These are phyloP conservation scores for Eurotiales sp. DNA, from an alignment of 2,329 filamentous ascomycete genomes.

Conservation along the genomic window DNA sequence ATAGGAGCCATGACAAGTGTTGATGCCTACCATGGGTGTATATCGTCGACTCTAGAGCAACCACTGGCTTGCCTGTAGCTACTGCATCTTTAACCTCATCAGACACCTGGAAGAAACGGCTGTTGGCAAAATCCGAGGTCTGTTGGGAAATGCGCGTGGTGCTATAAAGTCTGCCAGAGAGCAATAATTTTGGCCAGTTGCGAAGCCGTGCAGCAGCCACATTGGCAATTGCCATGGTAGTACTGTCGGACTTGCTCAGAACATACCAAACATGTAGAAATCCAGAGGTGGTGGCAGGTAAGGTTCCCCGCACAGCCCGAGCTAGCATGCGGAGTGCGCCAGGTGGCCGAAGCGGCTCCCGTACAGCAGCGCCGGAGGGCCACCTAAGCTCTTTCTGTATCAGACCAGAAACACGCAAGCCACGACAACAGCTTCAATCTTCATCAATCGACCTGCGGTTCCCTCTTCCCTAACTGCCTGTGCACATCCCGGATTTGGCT, in stretches of 20 bases:
- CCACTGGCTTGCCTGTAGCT: constrained; percentile 70
- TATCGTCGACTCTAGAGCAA: constrained; percentile 92
- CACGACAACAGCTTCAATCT: not conserved
- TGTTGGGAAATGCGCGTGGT: constrained; percentile 18
- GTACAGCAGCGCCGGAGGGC: constrained; percentile 28
- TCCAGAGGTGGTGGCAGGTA: not conserved
- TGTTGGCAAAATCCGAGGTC: constrained; percentile 30
- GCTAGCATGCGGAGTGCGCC: constrained; percentile 31
- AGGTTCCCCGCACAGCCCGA: constrained; percentile 4
- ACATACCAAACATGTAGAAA: not conserved
- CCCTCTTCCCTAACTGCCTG: constrained; percentile 18
- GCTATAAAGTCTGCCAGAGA: not conserved
- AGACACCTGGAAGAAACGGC: constrained; percentile 64
- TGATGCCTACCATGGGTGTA: constrained; percentile 79
- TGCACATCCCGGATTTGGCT: constrained; percentile 19
- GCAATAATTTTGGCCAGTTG: not conserved
- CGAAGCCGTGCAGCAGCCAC: constrained; percentile 6
- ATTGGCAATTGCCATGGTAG: constrained; percentile 1
- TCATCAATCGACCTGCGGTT: constrained; percentile 2
- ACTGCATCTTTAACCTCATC: constrained; percentile 80
- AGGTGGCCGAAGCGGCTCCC: constrained; percentile 33
- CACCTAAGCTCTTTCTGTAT: constrained; percentile 33
- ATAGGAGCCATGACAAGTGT: not conserved
- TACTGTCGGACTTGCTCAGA: not conserved
- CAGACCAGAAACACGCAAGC: not conserved